Evolutionary conservation across 257 asterid species (phyloP), one percentile per base, ranked within the genome.

Genomic region (Leptodermis oblonga): DNA sequence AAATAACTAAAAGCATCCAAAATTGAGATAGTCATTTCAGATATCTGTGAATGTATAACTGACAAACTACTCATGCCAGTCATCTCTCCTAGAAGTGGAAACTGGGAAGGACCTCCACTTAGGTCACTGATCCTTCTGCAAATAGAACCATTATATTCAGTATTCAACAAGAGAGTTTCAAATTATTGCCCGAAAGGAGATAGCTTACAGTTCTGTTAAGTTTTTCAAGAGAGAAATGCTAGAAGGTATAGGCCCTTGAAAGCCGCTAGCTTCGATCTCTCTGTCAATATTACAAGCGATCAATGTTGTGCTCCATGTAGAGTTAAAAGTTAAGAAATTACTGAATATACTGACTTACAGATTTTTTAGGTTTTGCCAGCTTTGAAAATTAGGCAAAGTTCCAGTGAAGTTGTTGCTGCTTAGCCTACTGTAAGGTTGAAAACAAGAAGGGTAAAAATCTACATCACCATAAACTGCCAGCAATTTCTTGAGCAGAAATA

Each of bases 211-310:
- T 63, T 82, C 85, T 14, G 62, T 81, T 65, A 88, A 65, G 69
- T 77, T 84, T n/a, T 46, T 78, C 77, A 82, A 76, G 39, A 63
- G 34, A 23, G 86, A 82, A 56, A 88, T 66, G 77, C 77, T 83
- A 18, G 85, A 67, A 61, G 83, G 90, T 63, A 88, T 81, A 6
- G 95, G 90, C 65, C 95, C 95, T 78, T 76, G 79, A 55, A 88
- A 74, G 45, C 92, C 92, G 72, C 82, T 76, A 25, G 79, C 90
- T 77, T 84, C 75, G 31, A 88, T 69, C 81, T 88, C 95, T 62
- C 95, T 88, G 81, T 68, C 36, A 66, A 67, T 20, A 66, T 64
- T 61, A 60, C 60, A 74, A 20, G 17, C 22, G 18, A 63, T 37
- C 39, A 45, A 26, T 65, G 28, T 1, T 0, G 26, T 8, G 18